A percentile compares a stretch with the other conserved stretches of the same genome.
Conservation (phyloP, 2,329 filamentous ascomycete genomes). For the Penicillium aurantiogriseum region DNA sequence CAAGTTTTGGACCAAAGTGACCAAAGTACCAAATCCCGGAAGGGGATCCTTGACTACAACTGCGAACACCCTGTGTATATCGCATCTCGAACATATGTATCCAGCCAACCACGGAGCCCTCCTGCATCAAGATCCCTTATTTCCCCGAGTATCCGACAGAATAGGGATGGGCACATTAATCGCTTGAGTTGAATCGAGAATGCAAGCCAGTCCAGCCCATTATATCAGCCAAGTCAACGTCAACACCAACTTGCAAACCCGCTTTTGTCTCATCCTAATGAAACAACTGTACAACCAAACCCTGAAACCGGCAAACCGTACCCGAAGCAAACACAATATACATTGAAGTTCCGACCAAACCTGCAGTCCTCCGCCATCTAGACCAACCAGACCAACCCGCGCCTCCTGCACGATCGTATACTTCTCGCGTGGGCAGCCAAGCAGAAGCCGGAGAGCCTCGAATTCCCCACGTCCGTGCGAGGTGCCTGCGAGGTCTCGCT, state of each 20-base stretch:
- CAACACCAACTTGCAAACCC: background rate
- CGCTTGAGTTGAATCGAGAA: background rate
- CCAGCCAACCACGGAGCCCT: slow-evolving; percentile 7
- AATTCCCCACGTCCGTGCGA: slow-evolving; percentile 21
- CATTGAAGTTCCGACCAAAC: slow-evolving; percentile 22
- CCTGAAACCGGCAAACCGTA: background rate
- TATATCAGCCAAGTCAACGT: background rate
- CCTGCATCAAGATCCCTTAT: slow-evolving; percentile 13
- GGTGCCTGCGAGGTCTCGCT: slow-evolving; percentile 18
- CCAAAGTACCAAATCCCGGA: slow-evolving; percentile 6
- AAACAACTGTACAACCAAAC: background rate
- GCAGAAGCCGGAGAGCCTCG: slow-evolving; percentile 16
- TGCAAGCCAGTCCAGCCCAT: background rate
- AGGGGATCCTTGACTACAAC: slow-evolving; percentile 9
- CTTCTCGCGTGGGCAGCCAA: slow-evolving; percentile 24
- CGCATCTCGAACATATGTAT: slow-evolving; percentile 6
- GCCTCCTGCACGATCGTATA: slow-evolving; percentile 12
- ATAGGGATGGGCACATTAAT: background rate
- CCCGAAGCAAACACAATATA: background rate
- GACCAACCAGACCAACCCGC: slow-evolving; percentile 15
- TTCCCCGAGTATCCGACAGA: slow-evolving; percentile 13
- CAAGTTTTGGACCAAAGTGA: background rate
- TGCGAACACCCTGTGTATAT: slow-evolving; percentile 12
- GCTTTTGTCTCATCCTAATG: background rate
- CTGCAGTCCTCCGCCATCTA: slow-evolving; percentile 16